Conservation (phyloP, 2,329 filamentous ascomycete species). For the Tolypocladium album region DNA sequence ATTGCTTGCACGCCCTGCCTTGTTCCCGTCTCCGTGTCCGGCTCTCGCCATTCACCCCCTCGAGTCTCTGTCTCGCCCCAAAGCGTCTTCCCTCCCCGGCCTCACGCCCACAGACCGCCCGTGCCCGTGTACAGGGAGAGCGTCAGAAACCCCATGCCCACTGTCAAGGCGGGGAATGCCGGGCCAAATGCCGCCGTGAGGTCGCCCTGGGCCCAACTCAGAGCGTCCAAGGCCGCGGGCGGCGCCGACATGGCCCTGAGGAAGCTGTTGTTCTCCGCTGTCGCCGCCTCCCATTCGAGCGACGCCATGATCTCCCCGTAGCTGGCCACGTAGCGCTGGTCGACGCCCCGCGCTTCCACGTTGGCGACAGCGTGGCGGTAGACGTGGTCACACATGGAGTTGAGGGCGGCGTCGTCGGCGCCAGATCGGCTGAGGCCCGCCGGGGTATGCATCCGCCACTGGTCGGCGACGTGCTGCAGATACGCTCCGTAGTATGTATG, state of each 20-base stretch:
- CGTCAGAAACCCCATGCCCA: neutral
- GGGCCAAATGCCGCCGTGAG: neutral
- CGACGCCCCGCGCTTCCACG: constrained; percentile 6
- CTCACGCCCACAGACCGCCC: neutral
- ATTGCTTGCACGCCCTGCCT: no score
- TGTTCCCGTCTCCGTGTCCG: no score
- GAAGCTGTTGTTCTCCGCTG: neutral
- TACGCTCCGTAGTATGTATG: neutral
- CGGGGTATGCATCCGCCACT: neutral
- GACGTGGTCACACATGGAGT: neutral
- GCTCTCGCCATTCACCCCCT: no score
- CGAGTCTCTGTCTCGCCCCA: no score
- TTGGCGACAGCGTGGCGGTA: neutral
- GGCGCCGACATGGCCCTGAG: neutral
- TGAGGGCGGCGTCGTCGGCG: neutral
- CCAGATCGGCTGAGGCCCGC: neutral
- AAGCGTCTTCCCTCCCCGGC: neutral
- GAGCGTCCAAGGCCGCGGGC: neutral
- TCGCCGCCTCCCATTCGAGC: neutral
- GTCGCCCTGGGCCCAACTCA: neutral
- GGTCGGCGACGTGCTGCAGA: neutral
- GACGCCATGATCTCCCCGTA: neutral
- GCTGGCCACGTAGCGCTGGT: neutral
- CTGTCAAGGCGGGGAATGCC: neutral
- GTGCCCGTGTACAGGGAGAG: neutral